Evolutionary conservation across 2,329 filamentous ascomycete genomes (phyloP).

Genomic region (Ophiobolus disseminans): DNA sequence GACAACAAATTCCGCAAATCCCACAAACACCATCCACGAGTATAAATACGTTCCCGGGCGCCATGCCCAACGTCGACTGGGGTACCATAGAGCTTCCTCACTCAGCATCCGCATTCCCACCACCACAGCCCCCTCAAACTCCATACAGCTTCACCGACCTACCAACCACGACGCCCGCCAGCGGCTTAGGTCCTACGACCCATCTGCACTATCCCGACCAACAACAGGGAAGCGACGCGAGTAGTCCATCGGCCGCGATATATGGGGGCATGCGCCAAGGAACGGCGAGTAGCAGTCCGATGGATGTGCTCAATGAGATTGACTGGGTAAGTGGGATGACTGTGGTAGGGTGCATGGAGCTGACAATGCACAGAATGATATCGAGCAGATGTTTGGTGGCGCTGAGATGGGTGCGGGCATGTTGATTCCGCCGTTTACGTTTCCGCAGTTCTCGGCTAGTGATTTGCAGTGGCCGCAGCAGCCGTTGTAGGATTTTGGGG

Average conservation of each 20-base stretch:
- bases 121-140: conserved; percentile 4
- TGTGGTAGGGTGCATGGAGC: background rate
- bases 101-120: conserved; percentile 1
- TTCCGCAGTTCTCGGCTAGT: conserved; percentile 36
- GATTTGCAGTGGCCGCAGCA: conserved; percentile 28
- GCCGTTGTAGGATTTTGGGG: no score
- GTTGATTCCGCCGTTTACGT: conserved; percentile 45
- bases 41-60: conserved; percentile 34
- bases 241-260: conserved; percentile 4
- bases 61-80: conserved; percentile 36
- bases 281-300: conserved; percentile 23
- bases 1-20: conserved; percentile 1
- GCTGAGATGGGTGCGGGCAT: conserved; percentile 35
- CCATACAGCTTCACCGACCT: conserved; percentile 11
- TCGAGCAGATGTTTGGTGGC: conserved; percentile 55
- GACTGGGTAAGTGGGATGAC: conserved; percentile 66
- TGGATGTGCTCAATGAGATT: conserved; percentile 57
- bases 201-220: background rate
- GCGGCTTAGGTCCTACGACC: background rate
- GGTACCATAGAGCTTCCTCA: conserved; percentile 27
- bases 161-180: background rate
- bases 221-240: conserved; percentile 5
- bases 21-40: conserved; percentile 8
- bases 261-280: conserved; percentile 2
- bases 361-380: conserved; percentile 51